phyloP scores from a whole-genome alignment of 441 rosid genomes.

The Populus trichocarpa region DNA sequence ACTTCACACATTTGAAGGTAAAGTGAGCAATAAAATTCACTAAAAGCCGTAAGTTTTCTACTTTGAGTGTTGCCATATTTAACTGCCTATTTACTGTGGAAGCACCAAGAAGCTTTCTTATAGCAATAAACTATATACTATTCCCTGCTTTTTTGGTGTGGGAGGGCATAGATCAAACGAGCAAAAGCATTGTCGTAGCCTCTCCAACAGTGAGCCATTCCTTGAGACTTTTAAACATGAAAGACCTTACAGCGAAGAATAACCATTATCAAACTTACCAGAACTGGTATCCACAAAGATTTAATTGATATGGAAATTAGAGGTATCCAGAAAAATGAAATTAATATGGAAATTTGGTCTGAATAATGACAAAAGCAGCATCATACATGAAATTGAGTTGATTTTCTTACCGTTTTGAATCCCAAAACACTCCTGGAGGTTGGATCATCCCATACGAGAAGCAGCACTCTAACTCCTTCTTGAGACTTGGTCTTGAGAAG shows the following conservation, averaged over 20 bases:
- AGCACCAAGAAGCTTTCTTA: not conserved
- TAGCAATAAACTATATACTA: not conserved
- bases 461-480: constrained; percentile 95
- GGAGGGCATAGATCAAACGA: constrained; percentile 15
- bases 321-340: not conserved
- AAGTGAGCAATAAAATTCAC: not conserved
- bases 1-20: not conserved
- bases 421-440: constrained; percentile 89
- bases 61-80: not conserved
- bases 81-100: not conserved
- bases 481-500: constrained; percentile 79
- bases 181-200: constrained; percentile 9
- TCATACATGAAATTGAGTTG: not conserved
- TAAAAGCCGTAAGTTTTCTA: not conserved
- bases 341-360: not conserved
- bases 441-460: constrained; percentile 97
- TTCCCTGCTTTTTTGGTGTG: not conserved
- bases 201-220: constrained; percentile 15
- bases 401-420: constrained; percentile 59
- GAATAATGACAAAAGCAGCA: constrained; percentile 11
- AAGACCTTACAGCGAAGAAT: constrained; percentile 7
- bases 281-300: not conserved
- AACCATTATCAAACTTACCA: not conserved
- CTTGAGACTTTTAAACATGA: constrained; percentile 17
- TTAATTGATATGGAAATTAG: not conserved